Evolutionary conservation across 2,329 filamentous ascomycete genomes (phyloP).

Genomic region (Ceratocystis diversiconidia): DNA sequence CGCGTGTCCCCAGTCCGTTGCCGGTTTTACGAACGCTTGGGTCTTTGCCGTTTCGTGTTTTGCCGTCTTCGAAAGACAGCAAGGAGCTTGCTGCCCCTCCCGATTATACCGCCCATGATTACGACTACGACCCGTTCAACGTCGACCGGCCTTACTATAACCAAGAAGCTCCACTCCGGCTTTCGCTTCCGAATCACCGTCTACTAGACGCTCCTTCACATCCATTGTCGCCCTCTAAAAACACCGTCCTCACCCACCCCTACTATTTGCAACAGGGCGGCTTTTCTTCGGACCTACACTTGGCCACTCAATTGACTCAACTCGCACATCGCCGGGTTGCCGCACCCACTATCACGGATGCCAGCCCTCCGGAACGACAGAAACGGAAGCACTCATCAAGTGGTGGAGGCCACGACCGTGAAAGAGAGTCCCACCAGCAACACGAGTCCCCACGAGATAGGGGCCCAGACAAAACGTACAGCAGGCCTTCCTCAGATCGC

Average conservation of each 20-base stretch:
- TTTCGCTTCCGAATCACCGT: not conserved
- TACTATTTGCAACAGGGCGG: constrained; percentile 15
- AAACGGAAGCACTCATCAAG: constrained; percentile 5
- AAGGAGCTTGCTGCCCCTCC: constrained; percentile 2
- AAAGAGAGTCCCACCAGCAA: not conserved
- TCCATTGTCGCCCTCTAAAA: constrained; percentile 7
- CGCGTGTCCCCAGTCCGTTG: constrained; percentile 16
- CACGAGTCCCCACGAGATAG: not conserved
- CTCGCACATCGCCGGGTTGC: constrained; percentile 11
- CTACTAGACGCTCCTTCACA: not conserved
- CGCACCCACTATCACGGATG: constrained; percentile 15
- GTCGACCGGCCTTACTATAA: constrained; percentile 1
- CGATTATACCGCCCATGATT: constrained; percentile 2
- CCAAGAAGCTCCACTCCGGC: not conserved
- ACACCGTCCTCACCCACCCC: constrained; percentile 9
- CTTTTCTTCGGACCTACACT: constrained; percentile 17
- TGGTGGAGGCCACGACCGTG: not conserved
- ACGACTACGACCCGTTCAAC: constrained; percentile 13
- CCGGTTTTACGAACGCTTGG: constrained; percentile 16
- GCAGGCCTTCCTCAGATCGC: not conserved
- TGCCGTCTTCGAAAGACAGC: not conserved
- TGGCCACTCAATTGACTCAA: constrained; percentile 16
- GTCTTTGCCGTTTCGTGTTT: constrained; percentile 5
- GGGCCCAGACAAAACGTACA: not conserved
- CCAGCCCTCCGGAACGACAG: constrained; percentile 8